Conservation (phyloP, 306 rosid genomes). For the Prunus mume region DNA sequence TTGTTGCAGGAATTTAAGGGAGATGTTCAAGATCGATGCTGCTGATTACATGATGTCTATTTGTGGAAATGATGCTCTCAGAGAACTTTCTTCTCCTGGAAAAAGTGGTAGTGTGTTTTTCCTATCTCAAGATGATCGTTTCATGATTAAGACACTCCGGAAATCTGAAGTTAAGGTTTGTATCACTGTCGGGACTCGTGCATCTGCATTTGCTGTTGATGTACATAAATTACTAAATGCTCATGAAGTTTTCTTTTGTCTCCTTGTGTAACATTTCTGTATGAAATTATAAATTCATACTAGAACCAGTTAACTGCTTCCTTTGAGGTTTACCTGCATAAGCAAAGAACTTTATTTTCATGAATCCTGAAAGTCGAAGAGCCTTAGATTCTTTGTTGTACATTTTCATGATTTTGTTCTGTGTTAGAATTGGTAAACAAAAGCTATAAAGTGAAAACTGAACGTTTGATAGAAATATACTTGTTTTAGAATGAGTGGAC, state of each 20-base stretch:
- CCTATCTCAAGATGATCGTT: slow-evolving; percentile 94
- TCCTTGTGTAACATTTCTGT: not conserved
- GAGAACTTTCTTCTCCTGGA: slow-evolving; percentile 98
- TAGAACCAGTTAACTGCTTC: slow-evolving; percentile 4
- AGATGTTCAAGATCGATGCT: slow-evolving; percentile 97
- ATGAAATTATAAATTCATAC: not conserved
- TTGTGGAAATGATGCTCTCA: slow-evolving; percentile 95
- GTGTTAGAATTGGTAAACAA: not conserved
- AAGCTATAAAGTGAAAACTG: not conserved
- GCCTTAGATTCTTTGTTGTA: not conserved
- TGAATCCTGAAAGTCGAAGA: not conserved
- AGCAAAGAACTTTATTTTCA: not conserved
- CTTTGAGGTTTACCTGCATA: not conserved
- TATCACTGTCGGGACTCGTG: slow-evolving; percentile 24
- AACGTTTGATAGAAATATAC: not conserved
- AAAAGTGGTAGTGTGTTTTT: slow-evolving; percentile 99
- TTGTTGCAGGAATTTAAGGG: slow-evolving; percentile 81
- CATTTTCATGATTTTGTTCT: not conserved
- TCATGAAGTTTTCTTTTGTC: slow-evolving; percentile 4
- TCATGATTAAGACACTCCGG: slow-evolving; percentile 95
- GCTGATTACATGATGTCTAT: slow-evolving; percentile 99
- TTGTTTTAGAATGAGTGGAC: not conserved
- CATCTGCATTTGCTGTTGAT: slow-evolving; percentile 12
- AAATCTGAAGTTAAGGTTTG: slow-evolving; percentile 98
- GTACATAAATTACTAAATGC: not conserved